A percentile compares a stretch with the other conserved stretches of the same genome.
Conservation (phyloP, 2,329 filamentous ascomycete species). For the Botrytis porri region DNA sequence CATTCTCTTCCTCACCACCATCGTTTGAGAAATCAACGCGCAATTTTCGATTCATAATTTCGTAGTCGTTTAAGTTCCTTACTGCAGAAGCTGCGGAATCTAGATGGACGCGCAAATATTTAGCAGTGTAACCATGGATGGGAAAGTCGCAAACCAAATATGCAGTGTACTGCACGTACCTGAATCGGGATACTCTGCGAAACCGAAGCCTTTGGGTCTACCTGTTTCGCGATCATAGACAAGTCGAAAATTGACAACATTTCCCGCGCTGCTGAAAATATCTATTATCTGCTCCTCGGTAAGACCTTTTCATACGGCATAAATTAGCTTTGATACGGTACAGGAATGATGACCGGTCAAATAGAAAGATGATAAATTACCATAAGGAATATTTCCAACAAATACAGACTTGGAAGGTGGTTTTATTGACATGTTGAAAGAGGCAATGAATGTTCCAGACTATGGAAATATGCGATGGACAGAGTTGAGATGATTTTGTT, state of each 20-base stretch:
- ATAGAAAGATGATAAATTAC: slow-evolving; percentile 42
- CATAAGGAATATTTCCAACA: slow-evolving; percentile 83
- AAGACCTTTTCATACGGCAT: slow-evolving; percentile 59
- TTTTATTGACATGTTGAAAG: slow-evolving; percentile 60
- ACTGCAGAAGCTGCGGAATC: slow-evolving; percentile 88
- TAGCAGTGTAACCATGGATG: slow-evolving; percentile 11
- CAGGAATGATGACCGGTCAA: neutral
- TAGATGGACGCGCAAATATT: slow-evolving; percentile 34
- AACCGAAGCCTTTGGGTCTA: slow-evolving; percentile 92
- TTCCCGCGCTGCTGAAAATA: slow-evolving; percentile 85
- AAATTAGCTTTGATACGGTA: slow-evolving; percentile 21
- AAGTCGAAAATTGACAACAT: slow-evolving; percentile 86
- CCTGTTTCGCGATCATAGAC: slow-evolving; percentile 96
- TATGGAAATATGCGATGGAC: slow-evolving; percentile 19
- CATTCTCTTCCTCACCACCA: slow-evolving; percentile 60
- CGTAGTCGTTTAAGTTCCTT: slow-evolving; percentile 90
- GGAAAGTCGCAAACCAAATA: slow-evolving; percentile 9
- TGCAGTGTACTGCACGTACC: slow-evolving; percentile 49
- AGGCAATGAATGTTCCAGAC: slow-evolving; percentile 11
- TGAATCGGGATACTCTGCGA: slow-evolving; percentile 90
- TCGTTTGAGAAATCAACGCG: slow-evolving; percentile 96
- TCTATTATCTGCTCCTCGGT: slow-evolving; percentile 95
- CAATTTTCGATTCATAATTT: slow-evolving; percentile 91
- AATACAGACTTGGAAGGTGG: slow-evolving; percentile 77
- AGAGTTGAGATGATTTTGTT: slow-evolving; percentile 26